Base-by-base conservation (phyloP, 2,329 filamentous ascomycete genomes). In the Taxawa tesnikishii region DNA sequence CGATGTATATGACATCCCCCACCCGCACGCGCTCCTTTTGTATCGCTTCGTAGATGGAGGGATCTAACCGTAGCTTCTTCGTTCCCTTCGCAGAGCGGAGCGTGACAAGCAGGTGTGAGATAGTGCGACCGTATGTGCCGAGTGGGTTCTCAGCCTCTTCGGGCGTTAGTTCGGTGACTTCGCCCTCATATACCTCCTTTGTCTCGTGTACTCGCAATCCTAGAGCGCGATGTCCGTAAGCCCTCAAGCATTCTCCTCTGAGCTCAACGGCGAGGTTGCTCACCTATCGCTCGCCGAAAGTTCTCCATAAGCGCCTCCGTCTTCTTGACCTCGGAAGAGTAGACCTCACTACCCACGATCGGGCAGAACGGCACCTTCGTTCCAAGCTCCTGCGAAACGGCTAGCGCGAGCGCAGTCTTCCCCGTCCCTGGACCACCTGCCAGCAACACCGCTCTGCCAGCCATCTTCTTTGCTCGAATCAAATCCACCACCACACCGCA, bases 291-390 rank as follows among this genome's bases (percentile, higher is more conserved):
- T 53, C 90, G 73, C 55, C 90, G 75, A 60, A 98, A 98, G 65
- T 96, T 96, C 69, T 98, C 90, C 90, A 96, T 96, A 54, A 98
- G 65, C 44, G 93, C 81, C 60, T 98, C 90, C 30, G 90, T 98
- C 75, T 98, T 98, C 75, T 98, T 98, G 42, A 98, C 87, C 61
- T 98, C 90, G 28, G 88, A 80, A 46, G 84, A 94, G 65, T 94
- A 98, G 49, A 98, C 81, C 61, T 98, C 90, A 66, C 87, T 94
- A 47, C 87, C 90, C 32, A 94, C 90, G 53, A 98, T 96, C 24
- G 88, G 87, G 59, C 90, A 94, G 57, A 98, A 98, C 5, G 90
- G 90, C 36, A 98, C 93, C 66, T 94, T 96, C 30, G 87, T 94
- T 46, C 90, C 90, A 43, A 98, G 70, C 59, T 98, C 90, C 62